Conservation (phyloP, 1,139 yeast genomes). For the Yamadazyma aaseri region DNA sequence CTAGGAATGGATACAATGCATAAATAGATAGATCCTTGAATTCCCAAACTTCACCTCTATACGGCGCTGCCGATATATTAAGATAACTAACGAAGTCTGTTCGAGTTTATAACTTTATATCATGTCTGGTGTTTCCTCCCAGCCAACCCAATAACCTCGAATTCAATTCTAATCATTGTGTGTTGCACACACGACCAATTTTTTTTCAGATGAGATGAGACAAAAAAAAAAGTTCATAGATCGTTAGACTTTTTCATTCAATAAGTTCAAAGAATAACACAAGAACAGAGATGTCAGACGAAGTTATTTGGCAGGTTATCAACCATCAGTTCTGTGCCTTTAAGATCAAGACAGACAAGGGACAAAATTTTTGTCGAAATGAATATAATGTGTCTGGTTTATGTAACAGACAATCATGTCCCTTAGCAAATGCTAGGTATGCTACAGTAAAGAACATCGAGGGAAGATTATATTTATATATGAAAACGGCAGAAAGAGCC, state of each 20-base stretch:
- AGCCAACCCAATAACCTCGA: slow-evolving; percentile 1
- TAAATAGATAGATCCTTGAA: too few species aligned
- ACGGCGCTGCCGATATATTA: too few species aligned
- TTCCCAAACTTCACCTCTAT: too few species aligned
- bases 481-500: slow-evolving; percentile 97
- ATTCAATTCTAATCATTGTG: slow-evolving; percentile 1
- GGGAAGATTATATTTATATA: slow-evolving; percentile 84
- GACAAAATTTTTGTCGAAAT: slow-evolving; percentile 81
- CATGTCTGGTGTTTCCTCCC: background rate
- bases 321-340: slow-evolving; percentile 89
- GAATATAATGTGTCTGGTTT: slow-evolving; percentile 90
- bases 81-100: background rate
- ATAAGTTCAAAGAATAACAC: background rate
- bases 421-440: slow-evolving; percentile 91
- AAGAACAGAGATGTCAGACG: slow-evolving; percentile 47
- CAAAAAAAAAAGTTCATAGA: slow-evolving; percentile 2
- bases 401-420: slow-evolving; percentile 91
- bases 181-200: background rate
- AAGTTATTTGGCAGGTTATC: slow-evolving; percentile 87
- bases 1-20: too few species aligned
- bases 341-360: slow-evolving; percentile 76
- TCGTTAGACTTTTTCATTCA: background rate
- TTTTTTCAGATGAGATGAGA: slow-evolving; percentile 4
- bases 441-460: slow-evolving; percentile 91
- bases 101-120: background rate